A percentile compares a stretch with the other conserved stretches of the same genome.
phyloP scores from a whole-genome alignment of 2,329 filamentous ascomycete genomes.

The Sarocladium kiliense region DNA sequence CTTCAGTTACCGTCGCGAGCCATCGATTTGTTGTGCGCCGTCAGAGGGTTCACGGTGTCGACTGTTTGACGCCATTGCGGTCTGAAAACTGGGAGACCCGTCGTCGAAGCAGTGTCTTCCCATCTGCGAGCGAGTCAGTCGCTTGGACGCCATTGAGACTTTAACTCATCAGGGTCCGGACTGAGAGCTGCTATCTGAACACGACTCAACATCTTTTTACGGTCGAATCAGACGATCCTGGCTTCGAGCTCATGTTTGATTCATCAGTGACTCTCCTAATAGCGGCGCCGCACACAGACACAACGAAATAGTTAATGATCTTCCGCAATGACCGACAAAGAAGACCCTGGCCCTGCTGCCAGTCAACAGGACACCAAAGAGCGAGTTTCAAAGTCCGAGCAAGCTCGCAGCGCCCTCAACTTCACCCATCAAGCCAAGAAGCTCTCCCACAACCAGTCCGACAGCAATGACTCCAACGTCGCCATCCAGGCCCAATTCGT shows the following conservation, averaged over 20 bases:
- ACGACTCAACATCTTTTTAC: too few relatives aligned
- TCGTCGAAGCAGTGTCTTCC: background rate
- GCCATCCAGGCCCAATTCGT: conserved; percentile 60
- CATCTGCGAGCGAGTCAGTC: background rate
- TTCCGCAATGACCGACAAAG: background rate
- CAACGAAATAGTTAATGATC: too few relatives aligned
- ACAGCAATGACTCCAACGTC: conserved; percentile 23
- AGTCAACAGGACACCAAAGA: background rate
- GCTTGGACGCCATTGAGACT: background rate
- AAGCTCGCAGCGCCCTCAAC: conserved; percentile 21
- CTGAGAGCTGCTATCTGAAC: too few relatives aligned
- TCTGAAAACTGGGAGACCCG: too few relatives aligned
- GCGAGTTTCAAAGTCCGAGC: background rate
- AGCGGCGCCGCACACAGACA: too few relatives aligned
- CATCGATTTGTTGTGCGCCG: background rate
- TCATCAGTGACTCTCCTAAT: too few relatives aligned
- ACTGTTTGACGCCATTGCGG: too few relatives aligned
- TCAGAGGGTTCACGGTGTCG: too few relatives aligned
- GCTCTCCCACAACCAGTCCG: conserved; percentile 37
- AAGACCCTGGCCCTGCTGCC: background rate
- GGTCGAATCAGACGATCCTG: too few relatives aligned
- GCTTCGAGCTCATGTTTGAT: too few relatives aligned
- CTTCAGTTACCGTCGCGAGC: background rate
- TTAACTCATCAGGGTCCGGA: too few relatives aligned
- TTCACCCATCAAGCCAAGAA: conserved; percentile 59